Base-by-base conservation (phyloP, 257 asterid genomes). In the Voacanga thouarsii region DNA sequence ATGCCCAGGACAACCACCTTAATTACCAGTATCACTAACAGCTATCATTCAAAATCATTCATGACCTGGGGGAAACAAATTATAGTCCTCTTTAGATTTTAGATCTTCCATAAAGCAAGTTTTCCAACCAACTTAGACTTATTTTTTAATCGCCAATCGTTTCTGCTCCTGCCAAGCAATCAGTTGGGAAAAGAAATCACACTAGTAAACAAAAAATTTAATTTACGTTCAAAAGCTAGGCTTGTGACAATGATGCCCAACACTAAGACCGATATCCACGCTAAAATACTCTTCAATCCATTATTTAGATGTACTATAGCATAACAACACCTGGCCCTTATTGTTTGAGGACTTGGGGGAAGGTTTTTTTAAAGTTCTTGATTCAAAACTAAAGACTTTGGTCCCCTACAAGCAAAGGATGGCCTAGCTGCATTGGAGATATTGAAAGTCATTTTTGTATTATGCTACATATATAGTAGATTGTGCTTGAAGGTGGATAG, bases 221-320 rank as follows among this genome's bases (percentile, higher is more conserved):
- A n/a, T n/a, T 28, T 55, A 76, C 78, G 57, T 81, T 68, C 73
- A 71, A 79, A 80, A 80, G 74, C 33, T 73, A 78, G 74, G 78
- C 82, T 82, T 77, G 82, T 77, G 84, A 63, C 86, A 85, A 85
- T 87, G 79, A 85, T 87, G 84, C 80, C 83, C 61, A 83, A 78
- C 89, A 86, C 87, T 77, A 50, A 71, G 82, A 83, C 81, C 75
- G 45, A 80, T 73, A 57, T 81, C 77, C 74, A 23, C 21, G 23
- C 45, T 41, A 49, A 55, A 30, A 21, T 12, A 71, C 59, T 14
- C 59, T 51, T 74, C 72, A 74, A 64, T 71, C 74, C 85, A 82
- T 80, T 84, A 72, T 28, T 45, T 61, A 37, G 33, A 33, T 26
- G 37, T 74, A 68, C 56, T 79, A 61, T 28, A 72, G 78, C 51